phyloP scores from a whole-genome alignment of 148 eudicot genomes.

The Heliamphora exappendiculata region DNA sequence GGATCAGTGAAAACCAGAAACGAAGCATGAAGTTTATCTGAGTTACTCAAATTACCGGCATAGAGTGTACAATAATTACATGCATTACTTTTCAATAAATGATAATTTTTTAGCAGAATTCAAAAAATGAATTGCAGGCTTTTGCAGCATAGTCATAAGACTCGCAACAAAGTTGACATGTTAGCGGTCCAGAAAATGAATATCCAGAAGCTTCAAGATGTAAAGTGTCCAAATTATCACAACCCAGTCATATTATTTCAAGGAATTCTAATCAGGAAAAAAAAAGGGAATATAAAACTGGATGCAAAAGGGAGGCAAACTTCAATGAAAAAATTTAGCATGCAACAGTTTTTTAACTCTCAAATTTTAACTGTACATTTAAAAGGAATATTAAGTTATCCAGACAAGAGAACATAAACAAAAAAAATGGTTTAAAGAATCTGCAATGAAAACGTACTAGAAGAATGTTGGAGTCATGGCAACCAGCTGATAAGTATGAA shows the following conservation, averaged over 20 bases:
- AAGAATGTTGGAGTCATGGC: background rate
- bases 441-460: background rate
- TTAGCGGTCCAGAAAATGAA: background rate
- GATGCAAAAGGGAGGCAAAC: background rate
- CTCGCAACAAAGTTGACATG: background rate
- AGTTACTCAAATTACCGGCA: background rate
- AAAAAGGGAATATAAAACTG: background rate
- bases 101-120: too few species aligned
- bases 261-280: background rate
- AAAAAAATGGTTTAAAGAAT: background rate
- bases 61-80: background rate
- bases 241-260: background rate
- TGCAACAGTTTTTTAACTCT: slow-evolving; percentile 3
- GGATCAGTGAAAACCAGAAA: background rate
- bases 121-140: background rate
- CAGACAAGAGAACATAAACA: slow-evolving; percentile 1
- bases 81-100: background rate
- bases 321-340: background rate
- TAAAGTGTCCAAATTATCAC: background rate
- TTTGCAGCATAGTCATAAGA: background rate
- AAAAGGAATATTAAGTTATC: slow-evolving; percentile 1
- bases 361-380: background rate
- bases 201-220: slow-evolving; percentile 3
- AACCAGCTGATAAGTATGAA: background rate
- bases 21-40: background rate